Evolutionary conservation across 1,284 basidiomycete genomes (phyloP), one percentile per base, ranked within the genome.

Genomic region (Cystobasidium slooffiae): DNA sequence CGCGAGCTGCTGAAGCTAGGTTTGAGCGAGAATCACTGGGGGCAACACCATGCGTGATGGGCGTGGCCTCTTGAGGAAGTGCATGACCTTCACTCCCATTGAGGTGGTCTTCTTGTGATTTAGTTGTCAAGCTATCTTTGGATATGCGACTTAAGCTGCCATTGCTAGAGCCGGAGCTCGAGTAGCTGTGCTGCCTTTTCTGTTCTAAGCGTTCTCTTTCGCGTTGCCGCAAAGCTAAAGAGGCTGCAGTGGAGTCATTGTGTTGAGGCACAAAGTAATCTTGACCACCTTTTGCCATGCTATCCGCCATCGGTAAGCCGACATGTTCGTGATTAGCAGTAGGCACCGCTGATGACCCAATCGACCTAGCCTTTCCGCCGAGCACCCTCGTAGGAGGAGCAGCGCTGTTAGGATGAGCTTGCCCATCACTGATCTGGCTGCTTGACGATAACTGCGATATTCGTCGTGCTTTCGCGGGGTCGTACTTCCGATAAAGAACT

Each of bases 341-440:
- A 39, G 63, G 46, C 31, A 49, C n/a, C 10, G 64, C n/a, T 24
- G 51, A n/a, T 53, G 64, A 66, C 64, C 49, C 64, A 66, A 55
- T 66, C 49, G 64, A 66, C 31, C 64, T n/a, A 8, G 64, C 47
- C n/a, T 49, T n/a, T 24, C 62, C 66, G 20, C 70, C 70, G 3
- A 73, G 70, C 18, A 73, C 70, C 41, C 70, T 65, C 1, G 70
- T 62, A 6, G 68, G 68, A 0, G 66, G 66, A 39, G 68, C 68
- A 8, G 56, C 68, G 47, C 18, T 41, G 53, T 68, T 68, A 1
- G 46, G 63, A 47, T 56, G 43, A 56, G n/a, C n/a, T 44, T 49
- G 46, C 20, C 70, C 70, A 66, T 47, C 59, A 9, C 31, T 55
- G 16, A 4, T 55, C 22, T 63, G 43, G 52, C 59, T 59, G 22